Conservation (phyloP, 129 eudicot genomes). For the Centrapalus pauciflorus region DNA sequence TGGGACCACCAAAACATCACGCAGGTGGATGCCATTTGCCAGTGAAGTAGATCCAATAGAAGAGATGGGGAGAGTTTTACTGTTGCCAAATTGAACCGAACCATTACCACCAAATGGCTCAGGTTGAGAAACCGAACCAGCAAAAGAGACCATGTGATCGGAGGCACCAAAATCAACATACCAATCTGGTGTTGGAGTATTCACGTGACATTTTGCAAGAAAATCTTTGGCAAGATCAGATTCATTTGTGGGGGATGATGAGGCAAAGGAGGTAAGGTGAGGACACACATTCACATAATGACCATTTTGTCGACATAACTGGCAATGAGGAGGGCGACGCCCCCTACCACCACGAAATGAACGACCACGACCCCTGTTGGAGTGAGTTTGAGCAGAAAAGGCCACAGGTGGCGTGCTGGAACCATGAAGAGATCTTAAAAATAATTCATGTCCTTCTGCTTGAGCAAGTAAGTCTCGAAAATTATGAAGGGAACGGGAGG, state of each 20-base stretch:
- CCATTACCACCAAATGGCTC: background rate
- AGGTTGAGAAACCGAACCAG: background rate
- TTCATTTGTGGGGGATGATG: too few relatives aligned
- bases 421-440: background rate
- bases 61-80: background rate
- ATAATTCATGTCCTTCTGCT: background rate
- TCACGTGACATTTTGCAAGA: background rate
- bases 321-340: background rate
- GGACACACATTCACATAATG: background rate
- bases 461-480: background rate
- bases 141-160: background rate
- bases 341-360: background rate
- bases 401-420: background rate
- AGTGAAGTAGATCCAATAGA: background rate
- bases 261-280: background rate
- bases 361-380: background rate
- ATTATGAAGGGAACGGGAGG: too few relatives aligned
- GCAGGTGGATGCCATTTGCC: background rate
- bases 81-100: background rate
- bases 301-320: background rate
- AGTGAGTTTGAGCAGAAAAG: background rate
- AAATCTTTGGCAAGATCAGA: background rate
- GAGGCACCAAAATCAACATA: background rate
- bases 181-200: background rate
- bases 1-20: too few relatives aligned